Evolutionary conservation across 495 filamentous ascomycete genomes (phyloP).

Genomic region (Cenococcum geophilum): DNA sequence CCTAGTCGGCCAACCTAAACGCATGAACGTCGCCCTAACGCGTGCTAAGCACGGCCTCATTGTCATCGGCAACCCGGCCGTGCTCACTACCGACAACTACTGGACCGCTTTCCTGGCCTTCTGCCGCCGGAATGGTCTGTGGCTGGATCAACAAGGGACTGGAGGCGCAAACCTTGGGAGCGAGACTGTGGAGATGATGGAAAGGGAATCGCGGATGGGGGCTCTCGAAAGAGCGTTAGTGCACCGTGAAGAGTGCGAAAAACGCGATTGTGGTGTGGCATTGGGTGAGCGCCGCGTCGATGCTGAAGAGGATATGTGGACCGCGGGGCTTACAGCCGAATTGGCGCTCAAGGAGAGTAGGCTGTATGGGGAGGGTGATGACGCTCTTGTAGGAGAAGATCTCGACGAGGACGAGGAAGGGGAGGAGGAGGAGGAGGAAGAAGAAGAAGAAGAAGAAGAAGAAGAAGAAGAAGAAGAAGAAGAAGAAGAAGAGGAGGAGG

Average conservation of each 20-base stretch:
- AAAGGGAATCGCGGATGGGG: constrained; percentile 3
- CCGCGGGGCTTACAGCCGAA: not conserved
- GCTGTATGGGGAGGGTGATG: not conserved
- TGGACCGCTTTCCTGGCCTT: constrained; percentile 48
- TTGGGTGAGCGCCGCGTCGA: not conserved
- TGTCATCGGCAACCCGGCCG: constrained; percentile 46
- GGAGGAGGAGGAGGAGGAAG: constrained; percentile 5
- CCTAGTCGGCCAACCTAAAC: constrained; percentile 44
- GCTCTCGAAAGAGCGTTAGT: constrained; percentile 15
- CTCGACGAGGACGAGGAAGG: not conserved
- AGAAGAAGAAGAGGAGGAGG: no score
- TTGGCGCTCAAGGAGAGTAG: constrained; percentile 2
- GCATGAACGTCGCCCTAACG: constrained; percentile 53
- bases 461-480: not conserved
- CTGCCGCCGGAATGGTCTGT: constrained; percentile 43
- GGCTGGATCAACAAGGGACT: constrained; percentile 11
- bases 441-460: constrained; percentile 3
- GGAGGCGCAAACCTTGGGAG: not conserved
- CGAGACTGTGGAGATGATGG: not conserved
- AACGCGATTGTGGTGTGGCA: not conserved
- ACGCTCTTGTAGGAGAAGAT: not conserved
- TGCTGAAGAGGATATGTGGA: constrained; percentile 13
- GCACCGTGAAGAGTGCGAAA: constrained; percentile 7
- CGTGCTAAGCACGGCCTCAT: constrained; percentile 49
- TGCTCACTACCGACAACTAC: constrained; percentile 41